These are phyloP conservation scores for Lentinula lateritia DNA, from an alignment of 768 basidiomycete genomes.

Conservation along the genomic window DNA sequence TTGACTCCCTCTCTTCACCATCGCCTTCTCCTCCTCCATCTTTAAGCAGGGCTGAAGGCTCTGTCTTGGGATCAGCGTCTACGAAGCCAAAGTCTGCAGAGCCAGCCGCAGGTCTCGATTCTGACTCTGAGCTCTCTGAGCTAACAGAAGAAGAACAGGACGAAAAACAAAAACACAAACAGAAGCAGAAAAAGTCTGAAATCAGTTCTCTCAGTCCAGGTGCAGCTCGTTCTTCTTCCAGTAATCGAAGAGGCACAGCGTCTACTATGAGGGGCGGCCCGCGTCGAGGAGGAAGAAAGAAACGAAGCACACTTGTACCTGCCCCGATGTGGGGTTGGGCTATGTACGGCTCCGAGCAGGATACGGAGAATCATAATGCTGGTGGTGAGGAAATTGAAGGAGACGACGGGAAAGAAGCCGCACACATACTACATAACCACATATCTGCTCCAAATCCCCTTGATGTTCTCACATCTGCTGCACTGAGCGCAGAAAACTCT, in stretches of 20 bases:
- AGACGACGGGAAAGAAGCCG: conserved; percentile 2
- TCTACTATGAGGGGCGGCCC: conserved; percentile 3
- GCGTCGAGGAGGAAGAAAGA: conserved; percentile 31
- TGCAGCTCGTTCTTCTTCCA: background rate
- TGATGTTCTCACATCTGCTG: conserved; percentile 5
- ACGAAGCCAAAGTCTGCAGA: conserved; percentile 9
- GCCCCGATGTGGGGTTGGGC: conserved; percentile 88
- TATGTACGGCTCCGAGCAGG: conserved; percentile 41
- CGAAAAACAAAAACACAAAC: conserved; percentile 21
- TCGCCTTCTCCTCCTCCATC: conserved; percentile 54
- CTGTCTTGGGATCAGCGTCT: conserved; percentile 5
- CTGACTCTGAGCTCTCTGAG: conserved; percentile 76
- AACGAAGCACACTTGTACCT: conserved; percentile 67
- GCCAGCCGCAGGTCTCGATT: conserved; percentile 36
- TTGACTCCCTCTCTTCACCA: conserved; percentile 62
- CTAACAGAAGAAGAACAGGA: conserved; percentile 81
- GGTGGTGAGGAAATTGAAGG: conserved; percentile 15
- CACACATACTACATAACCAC: background rate
- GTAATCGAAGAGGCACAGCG: conserved; percentile 2
- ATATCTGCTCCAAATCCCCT: conserved; percentile 3
- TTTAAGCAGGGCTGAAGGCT: background rate
- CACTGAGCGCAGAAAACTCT: conserved; percentile 18
- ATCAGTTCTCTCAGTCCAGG: background rate
- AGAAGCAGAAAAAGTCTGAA: conserved; percentile 9
- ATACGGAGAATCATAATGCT: conserved; percentile 22